These are phyloP conservation scores for Trichomonas vaginalis DNA, from an alignment of 208 protist species.

Conservation along the genomic window DNA sequence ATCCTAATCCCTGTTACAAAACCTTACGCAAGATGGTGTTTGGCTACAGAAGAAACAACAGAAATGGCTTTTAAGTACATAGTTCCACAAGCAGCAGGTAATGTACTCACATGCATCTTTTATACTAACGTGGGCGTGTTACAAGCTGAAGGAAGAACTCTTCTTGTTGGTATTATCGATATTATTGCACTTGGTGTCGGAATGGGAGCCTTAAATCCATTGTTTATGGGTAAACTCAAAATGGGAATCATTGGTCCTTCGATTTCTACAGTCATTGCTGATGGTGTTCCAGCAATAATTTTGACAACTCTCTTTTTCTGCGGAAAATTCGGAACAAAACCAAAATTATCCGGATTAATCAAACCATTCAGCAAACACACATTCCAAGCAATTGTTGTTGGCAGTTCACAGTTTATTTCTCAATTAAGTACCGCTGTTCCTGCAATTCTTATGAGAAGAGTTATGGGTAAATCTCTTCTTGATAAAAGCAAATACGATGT, in stretches of 20 bases:
- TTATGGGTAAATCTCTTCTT: not conserved
- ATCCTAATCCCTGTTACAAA: not conserved
- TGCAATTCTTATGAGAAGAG: not conserved
- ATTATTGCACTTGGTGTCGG: not conserved
- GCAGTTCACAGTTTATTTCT: not conserved
- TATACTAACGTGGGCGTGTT: too few species aligned
- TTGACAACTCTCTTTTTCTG: too few species aligned
- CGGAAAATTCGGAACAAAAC: too few species aligned
- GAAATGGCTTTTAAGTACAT: not conserved
- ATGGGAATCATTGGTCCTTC: too few species aligned
- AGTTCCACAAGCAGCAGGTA: not conserved
- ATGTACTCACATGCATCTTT: not conserved
- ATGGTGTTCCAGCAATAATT: not conserved
- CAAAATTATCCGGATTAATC: not conserved
- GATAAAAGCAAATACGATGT: not conserved
- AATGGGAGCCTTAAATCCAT: not conserved
- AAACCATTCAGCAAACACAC: not conserved
- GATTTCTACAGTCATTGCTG: not conserved
- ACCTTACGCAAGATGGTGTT: not conserved
- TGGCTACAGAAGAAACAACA: not conserved
- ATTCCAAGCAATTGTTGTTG: not conserved
- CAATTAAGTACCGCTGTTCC: not conserved
- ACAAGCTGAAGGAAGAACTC: too few species aligned
- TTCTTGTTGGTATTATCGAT: not conserved
- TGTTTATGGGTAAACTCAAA: not conserved